These are phyloP conservation scores for Sporothrix humicola DNA, from an alignment of 2,329 filamentous ascomycete species.

Conservation along the genomic window DNA sequence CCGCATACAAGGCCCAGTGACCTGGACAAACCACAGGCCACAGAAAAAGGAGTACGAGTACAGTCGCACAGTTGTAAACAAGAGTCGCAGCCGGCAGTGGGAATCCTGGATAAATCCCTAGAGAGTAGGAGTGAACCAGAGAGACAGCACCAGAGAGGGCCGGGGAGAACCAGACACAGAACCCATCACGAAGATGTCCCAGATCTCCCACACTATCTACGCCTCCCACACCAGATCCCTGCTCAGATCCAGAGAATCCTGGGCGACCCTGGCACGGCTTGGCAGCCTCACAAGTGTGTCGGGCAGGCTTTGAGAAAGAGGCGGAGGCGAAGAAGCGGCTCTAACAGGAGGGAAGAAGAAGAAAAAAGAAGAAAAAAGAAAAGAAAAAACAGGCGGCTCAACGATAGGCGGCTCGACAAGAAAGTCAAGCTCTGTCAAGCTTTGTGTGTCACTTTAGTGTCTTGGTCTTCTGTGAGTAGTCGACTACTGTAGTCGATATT, in stretches of 20 bases:
- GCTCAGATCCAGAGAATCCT: neutral
- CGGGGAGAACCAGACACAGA: too few relatives aligned
- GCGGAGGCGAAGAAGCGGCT: neutral
- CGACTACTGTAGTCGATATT: neutral
- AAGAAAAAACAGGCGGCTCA: neutral
- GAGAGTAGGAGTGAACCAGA: too few relatives aligned
- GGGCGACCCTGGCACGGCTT: constrained; percentile 21
- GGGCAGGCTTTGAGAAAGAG: neutral
- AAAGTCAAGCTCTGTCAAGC: constrained; percentile 5
- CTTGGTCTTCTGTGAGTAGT: too few relatives aligned
- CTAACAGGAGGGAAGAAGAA: neutral
- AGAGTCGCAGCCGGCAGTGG: constrained; percentile 16
- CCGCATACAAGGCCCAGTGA: constrained; percentile 1
- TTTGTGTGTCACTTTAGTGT: neutral
- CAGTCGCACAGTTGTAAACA: neutral
- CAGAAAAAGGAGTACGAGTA: neutral
- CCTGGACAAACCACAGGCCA: neutral
- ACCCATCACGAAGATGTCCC: neutral
- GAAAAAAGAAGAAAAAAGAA: neutral
- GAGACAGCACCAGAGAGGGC: too few relatives aligned
- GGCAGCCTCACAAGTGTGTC: neutral
- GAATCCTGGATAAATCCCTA: neutral
- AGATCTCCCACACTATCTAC: too few relatives aligned
- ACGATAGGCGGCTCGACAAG: neutral
- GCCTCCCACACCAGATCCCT: neutral